phyloP scores from a whole-genome alignment of 1,139 yeast genomes.

The Suhomyces guaymorum region DNA sequence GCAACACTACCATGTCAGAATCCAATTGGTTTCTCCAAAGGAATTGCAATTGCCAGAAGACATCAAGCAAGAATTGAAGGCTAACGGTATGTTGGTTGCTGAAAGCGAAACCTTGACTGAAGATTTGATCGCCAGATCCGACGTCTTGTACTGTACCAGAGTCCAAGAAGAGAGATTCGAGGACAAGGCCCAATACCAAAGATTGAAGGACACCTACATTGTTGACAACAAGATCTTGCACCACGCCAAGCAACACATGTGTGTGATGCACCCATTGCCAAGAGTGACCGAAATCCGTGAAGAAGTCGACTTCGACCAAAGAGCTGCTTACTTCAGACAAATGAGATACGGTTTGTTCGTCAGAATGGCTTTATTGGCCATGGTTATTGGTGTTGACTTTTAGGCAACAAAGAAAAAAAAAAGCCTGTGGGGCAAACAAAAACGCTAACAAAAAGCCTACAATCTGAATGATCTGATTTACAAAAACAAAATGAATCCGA shows the following conservation, averaged over 20 bases:
- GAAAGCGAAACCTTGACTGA: constrained; percentile 80
- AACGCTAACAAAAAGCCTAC: too few species aligned
- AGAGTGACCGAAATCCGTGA: constrained; percentile 94
- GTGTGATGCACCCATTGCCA: constrained; percentile 98
- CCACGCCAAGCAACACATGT: constrained; percentile 97
- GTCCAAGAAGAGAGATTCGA: constrained; percentile 95
- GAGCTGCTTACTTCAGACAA: constrained; percentile 99
- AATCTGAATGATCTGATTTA: too few species aligned
- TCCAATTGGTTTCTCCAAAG: constrained; percentile 88
- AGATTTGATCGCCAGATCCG: constrained; percentile 84
- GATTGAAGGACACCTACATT: constrained; percentile 87
- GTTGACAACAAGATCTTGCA: constrained; percentile 90
- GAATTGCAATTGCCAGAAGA: constrained; percentile 82
- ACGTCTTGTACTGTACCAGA: constrained; percentile 96
- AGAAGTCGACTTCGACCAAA: constrained; percentile 98
- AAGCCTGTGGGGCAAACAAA: too few species aligned
- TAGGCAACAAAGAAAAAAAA: constrained; percentile 20
- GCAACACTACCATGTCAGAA: constrained; percentile 88
- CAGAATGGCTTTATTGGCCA: constrained; percentile 97
- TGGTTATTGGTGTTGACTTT: constrained; percentile 89
- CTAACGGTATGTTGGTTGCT: constrained; percentile 64
- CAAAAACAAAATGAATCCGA: too few species aligned
- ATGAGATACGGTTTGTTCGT: constrained; percentile 98
- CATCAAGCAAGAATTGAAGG: constrained; percentile 62
- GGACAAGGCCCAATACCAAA: constrained; percentile 72